Base-by-base conservation (phyloP, 345 rosid species). In the Bruguiera sexangula region DNA sequence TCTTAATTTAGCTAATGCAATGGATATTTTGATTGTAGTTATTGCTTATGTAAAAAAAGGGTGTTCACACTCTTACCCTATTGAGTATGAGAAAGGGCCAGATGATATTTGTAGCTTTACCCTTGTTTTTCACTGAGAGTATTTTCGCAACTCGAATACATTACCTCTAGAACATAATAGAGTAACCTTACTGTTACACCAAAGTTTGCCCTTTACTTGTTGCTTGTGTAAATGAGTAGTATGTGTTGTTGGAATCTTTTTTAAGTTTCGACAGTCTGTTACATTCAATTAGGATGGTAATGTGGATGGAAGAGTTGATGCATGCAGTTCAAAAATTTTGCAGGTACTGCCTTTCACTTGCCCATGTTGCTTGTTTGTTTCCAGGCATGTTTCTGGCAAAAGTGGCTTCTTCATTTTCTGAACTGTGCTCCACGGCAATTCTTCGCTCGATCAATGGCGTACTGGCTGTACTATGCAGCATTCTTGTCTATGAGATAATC, bases 321-420 rank as follows among this genome's bases (percentile, higher is more conserved):
- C 27, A 36, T 77, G 66, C 24, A n/a, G 27, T 75, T 71, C 31
- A 70, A 76, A 69, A 62, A 30, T 69, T 81, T 69, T 81, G 83
- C 82, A 95, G 99, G 96, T 95, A 95, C 86, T 85, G 52, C 82
- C 88, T 95, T 85, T 88, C 98, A 65, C 90, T 95, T 71, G 90
- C 84, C 75, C 79, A 87, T 75, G 84, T 85, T 84, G 88, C 85
- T 79, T 75, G 79, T 82, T 73, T 92, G 82, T 86, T 82, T 78
- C 98, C 96, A 55, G 92, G 82, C 80, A 72, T 84, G 85, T 73
- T 78, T 21, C 22, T 81, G 70, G 39, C 73, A 62, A 75, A 63
- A 13, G 37, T 31, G 69, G 73, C 66, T 29, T 51, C 79, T 50
- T 86, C 84, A 9, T 84, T 83, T 69, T 62, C 83, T 18, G 87